phyloP scores from a whole-genome alignment of 306 rosid species.

The Malus asiatica region DNA sequence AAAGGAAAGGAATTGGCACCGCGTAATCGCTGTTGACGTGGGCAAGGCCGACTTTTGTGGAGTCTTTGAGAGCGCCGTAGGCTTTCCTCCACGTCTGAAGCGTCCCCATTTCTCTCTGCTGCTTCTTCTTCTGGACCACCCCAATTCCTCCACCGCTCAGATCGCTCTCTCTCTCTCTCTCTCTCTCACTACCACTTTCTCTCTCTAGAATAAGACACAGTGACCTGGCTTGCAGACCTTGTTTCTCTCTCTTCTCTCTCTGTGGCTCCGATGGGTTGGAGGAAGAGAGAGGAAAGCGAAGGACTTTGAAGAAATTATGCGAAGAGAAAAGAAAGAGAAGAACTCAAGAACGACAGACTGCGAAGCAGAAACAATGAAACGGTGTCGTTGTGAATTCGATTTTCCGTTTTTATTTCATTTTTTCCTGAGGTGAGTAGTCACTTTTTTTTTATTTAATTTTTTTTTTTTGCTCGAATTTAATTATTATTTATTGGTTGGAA shows the following conservation, averaged over 20 bases:
- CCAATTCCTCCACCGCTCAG: constrained; percentile 18
- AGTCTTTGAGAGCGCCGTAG: constrained; percentile 87
- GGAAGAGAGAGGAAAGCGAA: constrained; percentile 32
- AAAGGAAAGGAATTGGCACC: constrained; percentile 14
- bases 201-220: background rate
- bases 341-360: constrained; percentile 2
- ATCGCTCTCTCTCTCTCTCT: constrained; percentile 6
- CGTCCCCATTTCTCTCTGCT: constrained; percentile 56
- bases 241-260: constrained; percentile 29
- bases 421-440: background rate
- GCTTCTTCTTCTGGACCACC: background rate
- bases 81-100: constrained; percentile 98
- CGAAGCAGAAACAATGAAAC: background rate
- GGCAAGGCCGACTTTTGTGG: constrained; percentile 99
- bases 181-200: background rate
- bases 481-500: no score
- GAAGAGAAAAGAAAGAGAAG: background rate
- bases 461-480: background rate
- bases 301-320: background rate
- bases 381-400: background rate
- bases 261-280: constrained; percentile 2
- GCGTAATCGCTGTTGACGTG: constrained; percentile 99
- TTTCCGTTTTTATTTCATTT: background rate
- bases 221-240: constrained; percentile 38
- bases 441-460: background rate